Conservation (phyloP, 306 rosid genomes). For the Erythrophleum fordii region DNA sequence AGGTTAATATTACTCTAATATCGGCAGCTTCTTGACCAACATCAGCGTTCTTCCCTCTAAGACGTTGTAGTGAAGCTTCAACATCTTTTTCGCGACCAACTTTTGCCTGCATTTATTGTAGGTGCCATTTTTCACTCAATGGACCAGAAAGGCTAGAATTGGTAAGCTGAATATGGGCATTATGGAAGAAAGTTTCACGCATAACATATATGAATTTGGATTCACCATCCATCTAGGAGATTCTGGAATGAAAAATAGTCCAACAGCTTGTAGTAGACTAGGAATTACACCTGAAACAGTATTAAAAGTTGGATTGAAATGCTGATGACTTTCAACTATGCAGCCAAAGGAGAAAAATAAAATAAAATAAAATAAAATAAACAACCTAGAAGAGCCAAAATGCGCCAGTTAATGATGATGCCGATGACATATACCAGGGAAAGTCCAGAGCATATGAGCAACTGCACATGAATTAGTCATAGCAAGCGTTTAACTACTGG, state of each 20-base stretch:
- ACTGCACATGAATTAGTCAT: background rate
- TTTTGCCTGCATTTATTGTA: slow-evolving; percentile 43
- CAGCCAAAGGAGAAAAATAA: too few relatives aligned
- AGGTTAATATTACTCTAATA: slow-evolving; percentile 38
- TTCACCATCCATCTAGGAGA: slow-evolving; percentile 54
- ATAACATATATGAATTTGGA: background rate
- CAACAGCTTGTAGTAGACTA: slow-evolving; percentile 19
- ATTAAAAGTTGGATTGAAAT: background rate
- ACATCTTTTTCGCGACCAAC: slow-evolving; percentile 31
- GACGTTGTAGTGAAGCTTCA: slow-evolving; percentile 40
- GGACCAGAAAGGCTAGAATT: background rate
- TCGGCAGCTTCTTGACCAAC: slow-evolving; percentile 45
- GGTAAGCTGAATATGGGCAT: background rate
- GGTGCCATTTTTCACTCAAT: background rate
- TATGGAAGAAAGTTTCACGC: too few relatives aligned
- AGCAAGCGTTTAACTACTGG: background rate
- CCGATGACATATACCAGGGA: slow-evolving; percentile 32
- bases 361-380: too few relatives aligned
- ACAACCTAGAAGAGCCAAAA: slow-evolving; percentile 48
- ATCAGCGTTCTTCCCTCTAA: slow-evolving; percentile 44
- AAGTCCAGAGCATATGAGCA: background rate
- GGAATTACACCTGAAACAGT: slow-evolving; percentile 39
- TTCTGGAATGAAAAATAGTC: slow-evolving; percentile 43
- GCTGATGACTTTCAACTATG: background rate
- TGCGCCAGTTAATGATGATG: slow-evolving; percentile 46